Evolutionary conservation across 2,329 filamentous ascomycete genomes (phyloP).

Genomic region (Madurella fahalii): DNA sequence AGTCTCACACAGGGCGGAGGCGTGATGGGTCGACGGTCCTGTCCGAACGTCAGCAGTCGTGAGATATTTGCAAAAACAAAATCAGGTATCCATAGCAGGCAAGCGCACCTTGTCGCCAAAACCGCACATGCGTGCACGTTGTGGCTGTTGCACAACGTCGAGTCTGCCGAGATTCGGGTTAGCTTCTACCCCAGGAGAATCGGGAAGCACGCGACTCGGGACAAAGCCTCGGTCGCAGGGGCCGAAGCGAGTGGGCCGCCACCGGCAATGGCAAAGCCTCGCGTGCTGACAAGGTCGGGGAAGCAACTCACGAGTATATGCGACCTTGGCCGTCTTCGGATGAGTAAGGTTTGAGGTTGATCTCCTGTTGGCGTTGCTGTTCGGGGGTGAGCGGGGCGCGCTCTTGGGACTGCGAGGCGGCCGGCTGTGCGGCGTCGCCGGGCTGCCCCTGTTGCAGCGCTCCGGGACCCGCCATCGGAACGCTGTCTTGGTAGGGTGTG

Average conservation of each 20-base stretch:
- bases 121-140: slow-evolving; percentile 94
- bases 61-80: not conserved
- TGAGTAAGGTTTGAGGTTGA: slow-evolving; percentile 25
- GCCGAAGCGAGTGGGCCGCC: not conserved
- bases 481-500: slow-evolving; percentile 18
- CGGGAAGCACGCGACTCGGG: slow-evolving; percentile 1
- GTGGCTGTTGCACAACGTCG: slow-evolving; percentile 82
- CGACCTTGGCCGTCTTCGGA: slow-evolving; percentile 22
- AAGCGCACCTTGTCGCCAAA: slow-evolving; percentile 87
- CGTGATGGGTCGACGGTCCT: slow-evolving; percentile 94
- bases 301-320: slow-evolving; percentile 24
- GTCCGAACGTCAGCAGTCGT: slow-evolving; percentile 12
- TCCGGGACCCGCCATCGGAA: slow-evolving; percentile 17
- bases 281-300: not conserved
- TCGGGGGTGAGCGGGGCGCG: slow-evolving; percentile 22
- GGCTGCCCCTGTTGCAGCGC: slow-evolving; percentile 20
- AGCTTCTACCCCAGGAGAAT: slow-evolving; percentile 11
- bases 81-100: not conserved
- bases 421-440: slow-evolving; percentile 15
- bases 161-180: slow-evolving; percentile 46
- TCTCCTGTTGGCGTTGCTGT: slow-evolving; percentile 23
- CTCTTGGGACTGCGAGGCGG: slow-evolving; percentile 18
- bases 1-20: slow-evolving; percentile 89
- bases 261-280: not conserved
- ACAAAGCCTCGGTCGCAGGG: not conserved